phyloP scores from a whole-genome alignment of 1,284 basidiomycete genomes.

The Boletus semigastroideus region DNA sequence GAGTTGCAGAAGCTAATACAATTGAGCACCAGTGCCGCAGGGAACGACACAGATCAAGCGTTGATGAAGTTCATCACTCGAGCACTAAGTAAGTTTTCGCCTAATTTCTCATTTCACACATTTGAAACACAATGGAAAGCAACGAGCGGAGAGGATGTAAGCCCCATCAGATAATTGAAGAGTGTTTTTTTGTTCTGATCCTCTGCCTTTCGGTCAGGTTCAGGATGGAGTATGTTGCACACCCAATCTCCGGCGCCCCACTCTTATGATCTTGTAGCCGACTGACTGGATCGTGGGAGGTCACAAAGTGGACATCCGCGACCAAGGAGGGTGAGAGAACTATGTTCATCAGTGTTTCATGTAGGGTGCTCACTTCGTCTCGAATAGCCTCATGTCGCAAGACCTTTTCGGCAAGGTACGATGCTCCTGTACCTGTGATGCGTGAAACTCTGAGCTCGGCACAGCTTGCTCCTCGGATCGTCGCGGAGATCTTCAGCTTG shows the following conservation, averaged over 20 bases:
- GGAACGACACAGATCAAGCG: constrained; percentile 25
- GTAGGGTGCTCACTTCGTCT: not conserved
- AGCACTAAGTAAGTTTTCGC: constrained; percentile 46
- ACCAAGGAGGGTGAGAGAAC: constrained; percentile 25
- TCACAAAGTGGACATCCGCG: constrained; percentile 10
- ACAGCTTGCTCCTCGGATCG: constrained; percentile 28
- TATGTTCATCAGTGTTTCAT: not conserved
- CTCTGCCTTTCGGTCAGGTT: not conserved
- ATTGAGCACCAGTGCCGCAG: constrained; percentile 31
- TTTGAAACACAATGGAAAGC: not conserved
- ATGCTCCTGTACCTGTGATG: too few species aligned
- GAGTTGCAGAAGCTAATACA: constrained; percentile 46
- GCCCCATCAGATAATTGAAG: not conserved
- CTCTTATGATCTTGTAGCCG: constrained; percentile 1
- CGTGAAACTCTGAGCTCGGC: too few species aligned
- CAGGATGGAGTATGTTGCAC: constrained; percentile 15
- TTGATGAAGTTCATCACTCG: constrained; percentile 51
- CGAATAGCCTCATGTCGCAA: constrained; percentile 30
- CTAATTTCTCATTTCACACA: not conserved
- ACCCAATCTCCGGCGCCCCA: not conserved
- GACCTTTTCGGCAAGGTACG: constrained; percentile 28
- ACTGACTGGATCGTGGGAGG: constrained; percentile 7
- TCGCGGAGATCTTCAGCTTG: constrained; percentile 21
- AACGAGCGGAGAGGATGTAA: constrained; percentile 13
- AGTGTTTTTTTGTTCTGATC: not conserved